phyloP scores from a whole-genome alignment of 2,329 filamentous ascomycete genomes.

The Pseudopithomyces maydicus region DNA sequence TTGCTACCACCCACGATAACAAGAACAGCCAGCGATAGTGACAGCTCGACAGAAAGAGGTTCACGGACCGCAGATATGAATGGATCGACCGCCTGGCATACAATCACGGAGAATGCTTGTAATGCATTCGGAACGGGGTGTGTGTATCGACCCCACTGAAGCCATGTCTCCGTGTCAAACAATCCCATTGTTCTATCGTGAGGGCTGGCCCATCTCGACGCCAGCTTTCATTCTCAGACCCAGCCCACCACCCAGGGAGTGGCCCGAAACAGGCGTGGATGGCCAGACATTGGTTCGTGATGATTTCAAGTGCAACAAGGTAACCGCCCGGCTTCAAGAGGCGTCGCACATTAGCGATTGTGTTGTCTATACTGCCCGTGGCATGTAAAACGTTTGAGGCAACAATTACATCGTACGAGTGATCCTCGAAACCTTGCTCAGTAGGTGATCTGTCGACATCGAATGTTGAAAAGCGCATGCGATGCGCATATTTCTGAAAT shows the following conservation, averaged over 20 bases:
- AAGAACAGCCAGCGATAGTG: not conserved
- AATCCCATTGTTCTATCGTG: slow-evolving; percentile 25
- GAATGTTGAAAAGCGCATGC: slow-evolving; percentile 3
- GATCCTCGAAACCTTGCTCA: slow-evolving; percentile 15
- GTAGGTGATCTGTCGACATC: not conserved
- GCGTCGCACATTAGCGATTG: slow-evolving; percentile 14
- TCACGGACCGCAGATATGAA: not conserved
- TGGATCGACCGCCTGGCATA: slow-evolving; percentile 10
- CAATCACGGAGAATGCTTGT: slow-evolving; percentile 7
- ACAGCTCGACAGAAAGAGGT: not conserved
- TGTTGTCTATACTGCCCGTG: slow-evolving; percentile 9
- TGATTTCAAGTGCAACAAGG: slow-evolving; percentile 47
- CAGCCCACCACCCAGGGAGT: slow-evolving; percentile 48
- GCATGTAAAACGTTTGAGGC: slow-evolving; percentile 22
- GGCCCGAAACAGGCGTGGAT: slow-evolving; percentile 35
- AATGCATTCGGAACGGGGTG: slow-evolving; percentile 3
- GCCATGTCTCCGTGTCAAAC: slow-evolving; percentile 3
- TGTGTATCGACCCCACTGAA: slow-evolving; percentile 15
- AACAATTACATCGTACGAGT: slow-evolving; percentile 22
- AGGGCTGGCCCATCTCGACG: slow-evolving; percentile 6
- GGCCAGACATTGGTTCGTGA: not conserved
- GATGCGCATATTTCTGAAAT: not conserved
- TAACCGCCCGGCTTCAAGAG: slow-evolving; percentile 49
- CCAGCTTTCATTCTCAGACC: slow-evolving; percentile 15
- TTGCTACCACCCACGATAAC: slow-evolving; percentile 8